phyloP scores from a whole-genome alignment of 345 rosid genomes.

The Corchorus capsularis region DNA sequence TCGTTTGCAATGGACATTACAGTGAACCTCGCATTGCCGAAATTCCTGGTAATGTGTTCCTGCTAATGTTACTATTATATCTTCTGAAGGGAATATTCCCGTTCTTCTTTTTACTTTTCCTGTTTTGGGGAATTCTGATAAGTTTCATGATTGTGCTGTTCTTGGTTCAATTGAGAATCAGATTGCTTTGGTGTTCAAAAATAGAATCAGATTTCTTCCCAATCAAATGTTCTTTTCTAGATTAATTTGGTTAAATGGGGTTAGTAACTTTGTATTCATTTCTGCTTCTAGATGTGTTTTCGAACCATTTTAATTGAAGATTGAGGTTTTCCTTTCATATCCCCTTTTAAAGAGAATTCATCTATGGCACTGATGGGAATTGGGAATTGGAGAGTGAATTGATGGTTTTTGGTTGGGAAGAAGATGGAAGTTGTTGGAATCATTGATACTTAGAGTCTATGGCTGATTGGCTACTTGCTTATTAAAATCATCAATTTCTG shows the following conservation, averaged over 20 bases:
- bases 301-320: too few relatives aligned
- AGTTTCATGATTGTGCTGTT: neutral
- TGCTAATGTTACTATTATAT: neutral
- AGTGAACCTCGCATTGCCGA: constrained; percentile 60
- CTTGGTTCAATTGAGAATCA: too few relatives aligned
- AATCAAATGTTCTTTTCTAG: too few relatives aligned
- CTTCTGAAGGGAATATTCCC: neutral
- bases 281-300: too few relatives aligned
- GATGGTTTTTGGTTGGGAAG: neutral
- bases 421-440: neutral
- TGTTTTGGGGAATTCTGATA: too few relatives aligned
- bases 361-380: neutral
- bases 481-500: constrained; percentile 3
- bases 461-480: neutral
- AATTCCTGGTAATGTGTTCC: constrained; percentile 28
- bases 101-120: too few relatives aligned
- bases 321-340: neutral
- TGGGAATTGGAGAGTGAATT: neutral
- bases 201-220: too few relatives aligned
- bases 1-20: constrained; percentile 63
- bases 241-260: too few relatives aligned
- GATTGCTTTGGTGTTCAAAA: too few relatives aligned
- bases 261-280: too few relatives aligned
- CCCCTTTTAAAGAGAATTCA: neutral
- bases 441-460: neutral